Percentiles rank a stretch among this genome's conserved stretches.
Conservation (phyloP, 768 basidiomycete species). For the Agaricus subrufescens region DNA sequence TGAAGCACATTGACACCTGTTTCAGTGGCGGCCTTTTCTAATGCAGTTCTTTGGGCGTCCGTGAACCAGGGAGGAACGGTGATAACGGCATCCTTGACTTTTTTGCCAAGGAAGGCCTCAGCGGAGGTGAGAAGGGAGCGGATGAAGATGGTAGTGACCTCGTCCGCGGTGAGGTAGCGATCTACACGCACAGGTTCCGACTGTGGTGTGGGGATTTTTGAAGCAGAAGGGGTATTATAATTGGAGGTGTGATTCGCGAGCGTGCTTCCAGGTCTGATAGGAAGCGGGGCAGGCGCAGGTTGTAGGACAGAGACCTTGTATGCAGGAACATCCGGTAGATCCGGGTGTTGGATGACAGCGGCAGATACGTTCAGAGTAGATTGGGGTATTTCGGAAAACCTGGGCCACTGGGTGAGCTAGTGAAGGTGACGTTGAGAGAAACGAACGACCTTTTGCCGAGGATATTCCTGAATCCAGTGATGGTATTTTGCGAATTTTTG, state of each 20-base stretch:
- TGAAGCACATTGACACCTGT: constrained; percentile 85
- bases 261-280: constrained; percentile 28
- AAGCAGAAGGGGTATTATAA: constrained; percentile 58
- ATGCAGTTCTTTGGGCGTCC: constrained; percentile 59
- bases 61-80: constrained; percentile 76
- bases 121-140: constrained; percentile 81
- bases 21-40: constrained; percentile 67
- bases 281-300: constrained; percentile 68
- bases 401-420: constrained; percentile 18
- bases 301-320: constrained; percentile 82
- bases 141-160: constrained; percentile 84
- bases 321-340: constrained; percentile 64
- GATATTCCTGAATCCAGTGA: constrained; percentile 90
- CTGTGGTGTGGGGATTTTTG: constrained; percentile 65
- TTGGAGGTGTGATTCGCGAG: constrained; percentile 30
- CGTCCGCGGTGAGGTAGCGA: constrained; percentile 75
- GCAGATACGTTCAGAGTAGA: constrained; percentile 53
- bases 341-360: constrained; percentile 73
- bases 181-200: constrained; percentile 63
- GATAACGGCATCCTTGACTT: constrained; percentile 77
- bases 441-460: constrained; percentile 82
- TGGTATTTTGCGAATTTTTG: constrained; percentile 92
- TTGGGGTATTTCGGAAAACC: constrained; percentile 72
- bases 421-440: background rate
- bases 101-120: constrained; percentile 83